A percentile compares a stretch with the other conserved stretches of the same genome.
Evolutionary conservation across 805 yeast species (phyloP).

Genomic region (Cyberlindnera suaveolens): DNA sequence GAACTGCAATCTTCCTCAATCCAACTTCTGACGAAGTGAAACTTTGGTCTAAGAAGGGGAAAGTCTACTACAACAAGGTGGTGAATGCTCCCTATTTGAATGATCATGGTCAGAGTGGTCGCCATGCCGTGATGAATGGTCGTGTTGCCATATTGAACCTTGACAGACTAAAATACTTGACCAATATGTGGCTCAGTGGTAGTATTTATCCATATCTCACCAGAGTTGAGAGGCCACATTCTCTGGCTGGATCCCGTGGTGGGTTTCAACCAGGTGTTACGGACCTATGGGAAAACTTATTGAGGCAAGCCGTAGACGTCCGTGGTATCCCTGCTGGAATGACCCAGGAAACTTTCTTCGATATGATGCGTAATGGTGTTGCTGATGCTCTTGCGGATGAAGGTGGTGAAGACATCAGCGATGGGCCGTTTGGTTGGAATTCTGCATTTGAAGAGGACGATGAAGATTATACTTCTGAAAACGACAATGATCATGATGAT

Average conservation of each 20-base stretch:
- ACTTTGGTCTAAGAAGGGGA: constrained; percentile 14
- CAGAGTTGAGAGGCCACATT: constrained; percentile 14
- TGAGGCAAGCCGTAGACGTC: too few species aligned
- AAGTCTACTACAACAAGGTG: constrained; percentile 27
- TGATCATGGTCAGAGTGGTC: constrained; percentile 68
- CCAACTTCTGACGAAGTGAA: constrained; percentile 31
- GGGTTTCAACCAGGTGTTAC: constrained; percentile 3
- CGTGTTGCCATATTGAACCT: constrained; percentile 46
- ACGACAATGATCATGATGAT: constrained; percentile 16
- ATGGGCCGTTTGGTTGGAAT: neutral
- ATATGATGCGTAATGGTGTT: neutral
- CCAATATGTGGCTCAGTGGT: constrained; percentile 56
- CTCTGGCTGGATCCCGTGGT: neutral
- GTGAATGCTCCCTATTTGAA: constrained; percentile 68
- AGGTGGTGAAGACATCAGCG: constrained; percentile 3
- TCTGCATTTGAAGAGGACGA: constrained; percentile 4
- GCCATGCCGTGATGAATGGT: constrained; percentile 46
- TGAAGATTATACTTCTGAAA: constrained; percentile 13
- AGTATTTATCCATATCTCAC: constrained; percentile 45
- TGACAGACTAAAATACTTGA: constrained; percentile 50
- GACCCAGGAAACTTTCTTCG: neutral
- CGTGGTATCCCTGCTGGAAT: neutral
- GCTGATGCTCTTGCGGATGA: neutral
- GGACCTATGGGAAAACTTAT: neutral
- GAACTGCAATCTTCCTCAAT: constrained; percentile 30